A percentile compares a stretch with the other conserved stretches of the same genome.
These are phyloP conservation scores for Chytriomyces sp. DNA, from an alignment of 192 early-diverging fungal genomes.

Conservation along the genomic window DNA sequence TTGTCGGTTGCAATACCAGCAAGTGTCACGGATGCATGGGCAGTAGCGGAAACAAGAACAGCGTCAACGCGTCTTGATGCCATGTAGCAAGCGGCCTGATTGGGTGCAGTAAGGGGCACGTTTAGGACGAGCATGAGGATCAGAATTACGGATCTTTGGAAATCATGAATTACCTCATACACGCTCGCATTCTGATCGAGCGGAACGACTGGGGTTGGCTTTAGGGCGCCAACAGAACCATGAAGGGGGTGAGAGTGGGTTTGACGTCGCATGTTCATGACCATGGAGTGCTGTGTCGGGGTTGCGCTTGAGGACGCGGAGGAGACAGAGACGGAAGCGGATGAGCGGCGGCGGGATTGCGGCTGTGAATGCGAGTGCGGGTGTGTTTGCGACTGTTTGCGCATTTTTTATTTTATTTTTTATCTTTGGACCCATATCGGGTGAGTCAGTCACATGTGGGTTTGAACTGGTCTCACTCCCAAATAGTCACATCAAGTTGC, in stretches of 20 bases:
- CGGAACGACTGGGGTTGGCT: conserved; percentile 35
- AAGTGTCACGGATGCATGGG: conserved; percentile 38
- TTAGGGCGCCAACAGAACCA: conserved; percentile 35
- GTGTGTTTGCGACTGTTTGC: too few species aligned
- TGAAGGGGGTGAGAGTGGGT: neutral
- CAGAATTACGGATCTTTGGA: neutral
- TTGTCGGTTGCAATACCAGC: conserved; percentile 97
- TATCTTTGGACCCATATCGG: too few species aligned
- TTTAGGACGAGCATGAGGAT: too few species aligned
- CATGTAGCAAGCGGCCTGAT: conserved; percentile 69
- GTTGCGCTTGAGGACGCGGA: neutral
- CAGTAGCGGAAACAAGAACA: conserved; percentile 58
- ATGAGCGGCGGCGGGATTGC: neutral
- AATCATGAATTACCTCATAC: conserved; percentile 28
- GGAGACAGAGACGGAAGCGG: neutral
- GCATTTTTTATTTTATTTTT: too few species aligned
- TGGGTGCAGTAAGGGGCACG: conserved; percentile 1
- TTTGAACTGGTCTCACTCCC: too few species aligned
- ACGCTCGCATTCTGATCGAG: conserved; percentile 19
- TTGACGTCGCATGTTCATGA: neutral
- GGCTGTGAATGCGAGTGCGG: too few species aligned
- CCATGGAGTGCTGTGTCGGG: neutral
- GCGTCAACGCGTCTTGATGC: conserved; percentile 94
- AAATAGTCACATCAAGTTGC: too few species aligned
- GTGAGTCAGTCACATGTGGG: too few species aligned